A percentile compares a stretch with the other conserved stretches of the same genome.
Evolutionary conservation across 768 basidiomycete species (phyloP).

Genomic region (Suillus lakei): DNA sequence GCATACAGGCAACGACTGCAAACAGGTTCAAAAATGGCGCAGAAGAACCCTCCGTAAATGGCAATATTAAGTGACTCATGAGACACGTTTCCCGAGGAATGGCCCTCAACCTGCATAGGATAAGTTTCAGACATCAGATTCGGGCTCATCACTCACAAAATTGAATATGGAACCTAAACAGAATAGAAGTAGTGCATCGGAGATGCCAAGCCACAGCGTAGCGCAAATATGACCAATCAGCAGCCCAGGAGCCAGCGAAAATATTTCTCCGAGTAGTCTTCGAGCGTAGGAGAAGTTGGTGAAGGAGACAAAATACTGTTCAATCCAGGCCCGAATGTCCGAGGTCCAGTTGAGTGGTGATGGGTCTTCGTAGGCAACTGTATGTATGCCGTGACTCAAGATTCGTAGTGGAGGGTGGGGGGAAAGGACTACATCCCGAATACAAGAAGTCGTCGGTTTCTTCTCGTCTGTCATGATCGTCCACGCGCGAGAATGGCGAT

Average conservation of each 20-base stretch:
- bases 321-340: conserved; percentile 1
- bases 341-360: neutral
- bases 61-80: conserved; percentile 20
- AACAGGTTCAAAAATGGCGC: conserved; percentile 26
- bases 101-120: conserved; percentile 18
- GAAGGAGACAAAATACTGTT: neutral
- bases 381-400: conserved; percentile 26
- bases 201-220: conserved; percentile 34
- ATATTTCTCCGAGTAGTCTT: conserved; percentile 21
- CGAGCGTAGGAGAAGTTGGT: conserved; percentile 6
- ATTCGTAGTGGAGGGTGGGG: neutral
- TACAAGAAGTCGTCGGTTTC: neutral
- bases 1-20: conserved; percentile 27
- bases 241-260: conserved; percentile 24
- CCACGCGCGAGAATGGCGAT: neutral
- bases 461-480: conserved; percentile 6
- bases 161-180: conserved; percentile 38
- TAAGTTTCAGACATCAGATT: neutral
- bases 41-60: conserved; percentile 34
- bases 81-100: neutral
- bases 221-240: conserved; percentile 30
- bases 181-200: conserved; percentile 41
- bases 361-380: conserved; percentile 25
- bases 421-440: neutral
- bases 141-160: conserved; percentile 15